Percentiles rank a stretch among this genome's conserved stretches.
Evolutionary conservation across 2,329 filamentous ascomycete genomes (phyloP).

Genomic region (Corynespora cassiicola): DNA sequence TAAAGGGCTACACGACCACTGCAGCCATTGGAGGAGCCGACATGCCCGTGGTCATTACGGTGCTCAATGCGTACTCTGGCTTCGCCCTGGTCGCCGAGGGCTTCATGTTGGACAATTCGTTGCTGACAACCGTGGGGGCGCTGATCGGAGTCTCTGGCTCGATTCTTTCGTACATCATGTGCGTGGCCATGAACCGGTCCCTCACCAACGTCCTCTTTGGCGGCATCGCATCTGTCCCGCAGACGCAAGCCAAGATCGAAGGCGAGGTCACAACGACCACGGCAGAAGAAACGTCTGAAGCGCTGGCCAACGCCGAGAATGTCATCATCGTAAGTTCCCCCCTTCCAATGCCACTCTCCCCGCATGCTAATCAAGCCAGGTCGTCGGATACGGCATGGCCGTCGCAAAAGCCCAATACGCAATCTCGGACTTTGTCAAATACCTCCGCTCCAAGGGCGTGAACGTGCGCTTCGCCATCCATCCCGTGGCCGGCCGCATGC

Average conservation of each 20-base stretch:
- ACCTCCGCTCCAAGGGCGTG: constrained; percentile 75
- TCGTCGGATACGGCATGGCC: constrained; percentile 93
- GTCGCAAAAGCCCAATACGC: constrained; percentile 93
- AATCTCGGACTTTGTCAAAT: constrained; percentile 79
- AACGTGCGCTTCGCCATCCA: constrained; percentile 90
- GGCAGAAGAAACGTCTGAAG: constrained; percentile 81
- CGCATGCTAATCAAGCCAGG: constrained; percentile 21
- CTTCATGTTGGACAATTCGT: constrained; percentile 87
- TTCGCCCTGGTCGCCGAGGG: constrained; percentile 91
- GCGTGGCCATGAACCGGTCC: constrained; percentile 89
- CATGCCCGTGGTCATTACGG: constrained; percentile 91
- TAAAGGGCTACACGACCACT: constrained; percentile 87
- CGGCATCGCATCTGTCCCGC: constrained; percentile 71
- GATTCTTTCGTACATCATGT: constrained; percentile 73
- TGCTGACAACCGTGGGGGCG: constrained; percentile 84
- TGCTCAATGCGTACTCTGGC: constrained; percentile 88
- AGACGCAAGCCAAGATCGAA: constrained; percentile 75
- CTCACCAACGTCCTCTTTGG: constrained; percentile 91
- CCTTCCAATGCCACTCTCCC: background rate
- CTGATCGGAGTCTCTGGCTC: constrained; percentile 89
- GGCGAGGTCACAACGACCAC: constrained; percentile 79
- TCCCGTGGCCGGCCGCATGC: constrained; percentile 90
- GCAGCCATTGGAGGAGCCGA: constrained; percentile 91
- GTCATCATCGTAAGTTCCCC: constrained; percentile 73
- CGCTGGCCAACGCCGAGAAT: constrained; percentile 76